A percentile compares a stretch with the other conserved stretches of the same genome.
Conservation (phyloP, 345 rosid genomes). For the Eucalyptus pumila region DNA sequence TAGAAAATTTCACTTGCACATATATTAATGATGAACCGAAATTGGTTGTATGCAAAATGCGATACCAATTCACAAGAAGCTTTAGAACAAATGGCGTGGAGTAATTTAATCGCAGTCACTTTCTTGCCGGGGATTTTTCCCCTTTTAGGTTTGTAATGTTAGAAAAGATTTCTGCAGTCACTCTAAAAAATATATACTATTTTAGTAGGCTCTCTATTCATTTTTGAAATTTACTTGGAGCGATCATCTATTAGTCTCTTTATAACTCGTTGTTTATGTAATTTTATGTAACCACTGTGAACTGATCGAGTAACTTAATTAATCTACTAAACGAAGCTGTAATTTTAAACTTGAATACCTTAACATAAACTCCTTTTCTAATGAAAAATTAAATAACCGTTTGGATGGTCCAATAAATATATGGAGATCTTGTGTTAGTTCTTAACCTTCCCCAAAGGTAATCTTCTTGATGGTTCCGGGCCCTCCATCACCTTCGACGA, state of each 20-base stretch:
- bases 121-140: background rate
- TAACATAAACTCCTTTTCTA: background rate
- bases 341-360: background rate
- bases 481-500: conserved; percentile 24
- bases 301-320: background rate
- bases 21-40: background rate
- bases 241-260: background rate
- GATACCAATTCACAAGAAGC: background rate
- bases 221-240: background rate
- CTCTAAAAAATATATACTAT: background rate
- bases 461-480: conserved; percentile 11
- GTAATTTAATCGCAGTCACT: background rate
- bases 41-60: background rate
- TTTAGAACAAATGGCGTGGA: background rate
- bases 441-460: conserved; percentile 7
- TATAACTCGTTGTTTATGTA: background rate
- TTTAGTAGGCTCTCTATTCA: background rate
- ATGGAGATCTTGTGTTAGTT: background rate
- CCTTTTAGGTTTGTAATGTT: background rate
- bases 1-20: background rate
- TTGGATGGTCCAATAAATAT: background rate
- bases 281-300: background rate
- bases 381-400: background rate
- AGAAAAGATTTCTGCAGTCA: background rate
- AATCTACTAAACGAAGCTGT: background rate